Conservation (phyloP, 2,329 filamentous ascomycete species). For the Talaromyces sp. region DNA sequence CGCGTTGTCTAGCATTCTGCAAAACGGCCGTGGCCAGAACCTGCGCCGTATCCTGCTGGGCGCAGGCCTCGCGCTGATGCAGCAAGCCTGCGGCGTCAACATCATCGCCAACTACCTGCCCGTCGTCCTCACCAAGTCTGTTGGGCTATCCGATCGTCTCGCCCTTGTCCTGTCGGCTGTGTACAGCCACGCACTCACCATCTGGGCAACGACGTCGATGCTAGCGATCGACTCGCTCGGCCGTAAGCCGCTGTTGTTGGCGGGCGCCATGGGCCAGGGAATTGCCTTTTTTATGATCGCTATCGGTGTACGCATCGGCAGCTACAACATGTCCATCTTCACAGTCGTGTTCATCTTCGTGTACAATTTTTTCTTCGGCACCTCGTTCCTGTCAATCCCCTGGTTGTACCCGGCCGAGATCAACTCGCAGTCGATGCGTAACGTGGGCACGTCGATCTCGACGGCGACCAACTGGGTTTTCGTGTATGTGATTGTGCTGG, state of each 20-base stretch:
- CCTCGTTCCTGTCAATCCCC: constrained; percentile 9
- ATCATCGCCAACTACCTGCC: constrained; percentile 12
- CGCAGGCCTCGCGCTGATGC: constrained; percentile 44
- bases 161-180: constrained; percentile 11
- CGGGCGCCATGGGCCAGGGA: constrained; percentile 9
- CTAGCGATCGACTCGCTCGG: constrained; percentile 10
- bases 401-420: constrained; percentile 17
- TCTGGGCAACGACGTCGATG: constrained; percentile 12
- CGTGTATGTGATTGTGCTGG: constrained; percentile 2
- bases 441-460: constrained; percentile 10
- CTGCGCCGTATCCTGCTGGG: constrained; percentile 38
- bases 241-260: constrained; percentile 21
- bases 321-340: constrained; percentile 12
- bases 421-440: constrained; percentile 13
- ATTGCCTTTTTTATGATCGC: constrained; percentile 9
- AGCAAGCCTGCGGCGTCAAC: constrained; percentile 32
- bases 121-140: constrained; percentile 10
- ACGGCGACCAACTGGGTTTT: constrained; percentile 6
- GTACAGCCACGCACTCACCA: constrained; percentile 8
- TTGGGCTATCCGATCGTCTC: constrained; percentile 18
- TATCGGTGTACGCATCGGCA: constrained; percentile 17
- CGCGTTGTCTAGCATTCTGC: constrained; percentile 25
- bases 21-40: constrained; percentile 37
- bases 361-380: constrained; percentile 14
- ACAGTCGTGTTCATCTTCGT: constrained; percentile 14